Percentiles rank a stretch among this genome's conserved stretches.
Evolutionary conservation across 2,329 filamentous ascomycete species (phyloP).

Genomic region (Xylaria sp.): DNA sequence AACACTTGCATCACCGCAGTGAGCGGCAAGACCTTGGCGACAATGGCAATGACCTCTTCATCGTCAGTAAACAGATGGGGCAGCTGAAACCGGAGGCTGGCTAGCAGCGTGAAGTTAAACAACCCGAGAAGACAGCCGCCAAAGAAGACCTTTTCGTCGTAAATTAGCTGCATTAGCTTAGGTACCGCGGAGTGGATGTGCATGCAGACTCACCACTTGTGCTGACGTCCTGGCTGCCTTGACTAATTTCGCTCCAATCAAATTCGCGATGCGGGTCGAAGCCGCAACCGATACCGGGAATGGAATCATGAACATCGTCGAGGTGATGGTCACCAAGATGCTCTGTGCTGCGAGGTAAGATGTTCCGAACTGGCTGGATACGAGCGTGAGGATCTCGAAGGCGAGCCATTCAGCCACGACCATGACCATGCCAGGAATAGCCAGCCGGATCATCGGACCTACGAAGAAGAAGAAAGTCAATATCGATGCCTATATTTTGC

Average conservation of each 20-base stretch:
- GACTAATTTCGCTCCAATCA: conserved; percentile 81
- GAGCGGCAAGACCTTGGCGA: conserved; percentile 67
- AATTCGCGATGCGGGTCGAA: conserved; percentile 82
- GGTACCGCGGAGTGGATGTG: neutral
- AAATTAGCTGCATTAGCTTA: conserved; percentile 2
- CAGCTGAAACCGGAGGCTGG: conserved; percentile 63
- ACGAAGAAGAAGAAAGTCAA: conserved; percentile 8
- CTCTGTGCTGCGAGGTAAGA: conserved; percentile 82
- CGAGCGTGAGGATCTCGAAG: conserved; percentile 86
- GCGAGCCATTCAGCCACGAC: conserved; percentile 89
- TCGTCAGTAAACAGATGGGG: conserved; percentile 76
- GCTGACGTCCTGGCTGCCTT: conserved; percentile 74
- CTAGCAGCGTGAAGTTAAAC: conserved; percentile 69
- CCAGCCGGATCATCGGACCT: conserved; percentile 75
- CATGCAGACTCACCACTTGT: conserved; percentile 56
- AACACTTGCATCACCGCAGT: conserved; percentile 87
- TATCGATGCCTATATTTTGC: neutral
- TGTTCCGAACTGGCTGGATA: conserved; percentile 71
- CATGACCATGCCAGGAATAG: conserved; percentile 87
- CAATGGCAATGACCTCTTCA: conserved; percentile 60
- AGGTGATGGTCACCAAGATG: conserved; percentile 70
- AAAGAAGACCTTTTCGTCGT: conserved; percentile 45
- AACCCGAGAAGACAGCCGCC: conserved; percentile 66
- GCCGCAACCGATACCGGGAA: conserved; percentile 87
- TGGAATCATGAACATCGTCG: conserved; percentile 82